Evolutionary conservation across 169 alveolate genomes (phyloP), one percentile per base, ranked within the genome.

Genomic region (Eimeria acervulina): DNA sequence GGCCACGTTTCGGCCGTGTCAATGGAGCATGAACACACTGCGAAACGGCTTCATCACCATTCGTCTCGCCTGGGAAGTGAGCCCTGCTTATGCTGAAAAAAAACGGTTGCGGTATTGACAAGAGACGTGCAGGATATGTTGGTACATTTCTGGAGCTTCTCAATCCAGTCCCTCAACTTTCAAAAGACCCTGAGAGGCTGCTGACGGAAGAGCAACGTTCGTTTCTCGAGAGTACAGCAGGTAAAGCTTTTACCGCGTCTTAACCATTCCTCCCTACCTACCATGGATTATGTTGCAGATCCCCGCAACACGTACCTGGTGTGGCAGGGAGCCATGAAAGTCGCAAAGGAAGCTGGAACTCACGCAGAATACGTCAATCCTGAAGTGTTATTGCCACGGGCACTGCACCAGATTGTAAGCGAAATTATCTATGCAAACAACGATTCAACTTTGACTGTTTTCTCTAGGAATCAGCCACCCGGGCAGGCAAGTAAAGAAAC

Each of bases 321-420:
- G 26, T 93, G 96, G 96, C 96, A 93, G 44, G 96, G 92, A 6
- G 96, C 96, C 2, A 93, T 93, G 96, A 84, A 93, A 72, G 87
- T 81, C 51, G 96, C 92, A 40, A 83, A 93, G 68, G 96, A 93
- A n/a, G 93, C 93, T 0, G 93, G 93, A 59, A 87, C 93, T 55
- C 78, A 87, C 66, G 93, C 80, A 61, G 93, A 87, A 68, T 87
- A 87, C 59, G 93, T 87, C 17, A 61, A 87, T 38, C 93, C 93
- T 23, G 93, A 87, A 40, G 81, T 87, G 31, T 72, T 87, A 31
- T 31, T 87, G 83, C 93, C 93, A 44, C 78, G 93, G 33, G 93
- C 93, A 87, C 93, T 87, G n/a, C 93, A 87, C 40, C 93, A 87
- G 40, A 87, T 87, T 87, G 93, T 87, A 63, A 87, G 93, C 15